Evolutionary conservation across 1,284 basidiomycete species (phyloP).

Genomic region (Moniliella sp.): DNA sequence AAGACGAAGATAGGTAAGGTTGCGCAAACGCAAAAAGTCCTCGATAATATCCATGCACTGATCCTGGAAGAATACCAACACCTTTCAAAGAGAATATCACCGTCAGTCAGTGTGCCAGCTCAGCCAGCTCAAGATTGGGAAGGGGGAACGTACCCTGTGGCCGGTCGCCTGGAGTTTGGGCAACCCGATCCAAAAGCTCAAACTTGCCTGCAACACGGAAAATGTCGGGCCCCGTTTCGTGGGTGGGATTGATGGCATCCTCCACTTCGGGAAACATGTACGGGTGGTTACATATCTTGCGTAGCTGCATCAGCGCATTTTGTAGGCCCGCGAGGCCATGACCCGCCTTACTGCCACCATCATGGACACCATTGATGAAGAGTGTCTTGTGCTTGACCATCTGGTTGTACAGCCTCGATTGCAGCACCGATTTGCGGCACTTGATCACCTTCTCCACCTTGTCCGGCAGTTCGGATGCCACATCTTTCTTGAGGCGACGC

Average conservation of each 20-base stretch:
- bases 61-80: conserved; percentile 98
- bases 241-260: conserved; percentile 62
- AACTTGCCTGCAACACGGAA: conserved; percentile 78
- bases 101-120: too few relatives aligned
- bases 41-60: conserved; percentile 99
- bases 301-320: conserved; percentile 95
- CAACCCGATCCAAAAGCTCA: conserved; percentile 73
- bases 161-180: conserved; percentile 82
- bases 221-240: conserved; percentile 55
- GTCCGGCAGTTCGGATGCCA: conserved; percentile 87
- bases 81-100: too few relatives aligned
- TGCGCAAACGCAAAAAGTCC: conserved; percentile 78
- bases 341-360: conserved; percentile 16
- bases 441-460: conserved; percentile 99
- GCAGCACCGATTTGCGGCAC: conserved; percentile 82
- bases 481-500: conserved; percentile 89
- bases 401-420: conserved; percentile 84
- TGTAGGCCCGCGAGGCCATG: conserved; percentile 44
- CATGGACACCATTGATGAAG: conserved; percentile 35
- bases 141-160: conserved; percentile 46
- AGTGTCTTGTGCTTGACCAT: conserved; percentile 89
- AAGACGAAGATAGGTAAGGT: conserved; percentile 73
- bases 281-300: conserved; percentile 75
- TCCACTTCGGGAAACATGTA: conserved; percentile 85
- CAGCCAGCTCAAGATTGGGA: conserved; percentile 37